Conservation (phyloP, 768 basidiomycete species). For the Lactarius sanguifluus region DNA sequence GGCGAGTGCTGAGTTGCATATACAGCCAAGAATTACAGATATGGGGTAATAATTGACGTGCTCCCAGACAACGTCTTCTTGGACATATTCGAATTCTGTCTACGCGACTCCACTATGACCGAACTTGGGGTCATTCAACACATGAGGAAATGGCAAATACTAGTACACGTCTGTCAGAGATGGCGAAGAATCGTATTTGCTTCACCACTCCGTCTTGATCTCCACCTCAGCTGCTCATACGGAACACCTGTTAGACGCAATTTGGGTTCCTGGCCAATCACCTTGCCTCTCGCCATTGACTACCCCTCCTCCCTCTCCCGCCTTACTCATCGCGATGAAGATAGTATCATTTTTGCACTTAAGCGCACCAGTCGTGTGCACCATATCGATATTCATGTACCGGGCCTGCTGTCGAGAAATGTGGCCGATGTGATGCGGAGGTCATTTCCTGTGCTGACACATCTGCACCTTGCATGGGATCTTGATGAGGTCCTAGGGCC, state of each 20-base stretch:
- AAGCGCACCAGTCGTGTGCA: background rate
- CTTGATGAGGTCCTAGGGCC: accelerated
- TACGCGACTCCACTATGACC: too few species aligned
- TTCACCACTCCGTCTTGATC: background rate
- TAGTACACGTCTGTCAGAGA: background rate
- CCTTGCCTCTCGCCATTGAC: background rate
- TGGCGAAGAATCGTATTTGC: background rate
- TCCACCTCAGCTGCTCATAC: background rate
- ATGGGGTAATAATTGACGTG: background rate
- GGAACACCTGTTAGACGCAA: background rate
- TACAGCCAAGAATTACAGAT: background rate
- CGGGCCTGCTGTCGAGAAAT: too few species aligned
- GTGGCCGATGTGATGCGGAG: too few species aligned
- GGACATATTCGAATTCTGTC: background rate
- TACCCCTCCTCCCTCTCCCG: background rate
- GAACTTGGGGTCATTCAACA: background rate
- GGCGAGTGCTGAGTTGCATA: background rate
- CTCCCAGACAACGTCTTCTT: background rate
- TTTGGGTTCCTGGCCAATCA: background rate
- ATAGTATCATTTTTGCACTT: background rate
- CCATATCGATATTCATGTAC: background rate
- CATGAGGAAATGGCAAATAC: background rate
- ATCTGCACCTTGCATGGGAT: too few species aligned
- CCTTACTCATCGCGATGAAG: background rate
- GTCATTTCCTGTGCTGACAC: background rate